Conservation (phyloP, 179 eudicot species). For the Beta corolliflora region DNA sequence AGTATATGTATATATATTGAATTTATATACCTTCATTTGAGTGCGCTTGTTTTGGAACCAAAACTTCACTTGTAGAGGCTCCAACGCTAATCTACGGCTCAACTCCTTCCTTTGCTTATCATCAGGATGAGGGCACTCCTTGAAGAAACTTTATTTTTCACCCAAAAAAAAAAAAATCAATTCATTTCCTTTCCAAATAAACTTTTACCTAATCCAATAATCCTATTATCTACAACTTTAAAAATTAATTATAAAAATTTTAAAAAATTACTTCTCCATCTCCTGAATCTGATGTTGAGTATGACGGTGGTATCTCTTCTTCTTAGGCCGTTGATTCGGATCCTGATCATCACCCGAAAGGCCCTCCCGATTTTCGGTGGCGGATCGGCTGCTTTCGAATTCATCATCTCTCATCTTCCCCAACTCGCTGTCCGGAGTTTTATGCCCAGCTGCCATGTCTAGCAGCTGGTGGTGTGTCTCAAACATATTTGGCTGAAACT, state of each 20-base stretch:
- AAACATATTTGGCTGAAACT: slow-evolving; percentile 52
- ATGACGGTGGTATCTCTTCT: slow-evolving; percentile 79
- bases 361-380: slow-evolving; percentile 60
- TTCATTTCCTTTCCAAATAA: neutral
- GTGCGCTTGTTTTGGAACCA: slow-evolving; percentile 71
- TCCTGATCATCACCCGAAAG: slow-evolving; percentile 73
- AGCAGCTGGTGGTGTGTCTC: slow-evolving; percentile 40
- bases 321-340: slow-evolving; percentile 73
- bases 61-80: slow-evolving; percentile 60
- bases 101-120: slow-evolving; percentile 64
- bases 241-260: neutral
- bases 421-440: slow-evolving; percentile 44
- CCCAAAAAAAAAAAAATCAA: neutral
- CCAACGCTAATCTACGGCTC: slow-evolving; percentile 48
- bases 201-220: neutral
- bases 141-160: slow-evolving; percentile 38
- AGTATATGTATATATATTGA: neutral
- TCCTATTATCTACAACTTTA: neutral
- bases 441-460: slow-evolving; percentile 34
- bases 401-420: slow-evolving; percentile 67
- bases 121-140: slow-evolving; percentile 65
- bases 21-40: slow-evolving; percentile 51
- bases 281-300: slow-evolving; percentile 66
- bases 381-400: slow-evolving; percentile 67
- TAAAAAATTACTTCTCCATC: slow-evolving; percentile 52